Conservation (phyloP, 2,329 filamentous ascomycete genomes). For the Fusarium avenaceum region DNA sequence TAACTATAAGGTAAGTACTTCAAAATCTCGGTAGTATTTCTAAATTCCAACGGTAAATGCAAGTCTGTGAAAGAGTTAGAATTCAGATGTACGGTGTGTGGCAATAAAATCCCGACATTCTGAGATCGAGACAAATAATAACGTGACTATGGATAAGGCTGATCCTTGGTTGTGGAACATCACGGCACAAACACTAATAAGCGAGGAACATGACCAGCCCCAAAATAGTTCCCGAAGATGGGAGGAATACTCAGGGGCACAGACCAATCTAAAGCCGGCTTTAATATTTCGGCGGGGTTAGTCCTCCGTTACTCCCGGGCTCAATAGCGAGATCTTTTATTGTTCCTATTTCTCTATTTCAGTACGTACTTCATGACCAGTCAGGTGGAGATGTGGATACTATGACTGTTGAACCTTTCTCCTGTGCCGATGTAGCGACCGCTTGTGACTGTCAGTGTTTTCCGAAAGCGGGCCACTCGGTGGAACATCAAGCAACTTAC, state of each 20-base stretch:
- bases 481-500: constrained; percentile 10
- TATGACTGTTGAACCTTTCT: constrained; percentile 23
- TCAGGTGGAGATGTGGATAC: constrained; percentile 23
- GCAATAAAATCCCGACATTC: no score
- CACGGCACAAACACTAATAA: constrained; percentile 11
- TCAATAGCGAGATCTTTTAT: background rate
- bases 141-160: no score
- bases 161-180: background rate
- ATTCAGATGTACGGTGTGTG: no score
- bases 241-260: background rate
- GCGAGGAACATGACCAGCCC: background rate
- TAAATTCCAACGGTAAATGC: no score
- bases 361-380: constrained; percentile 5
- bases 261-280: constrained; percentile 10
- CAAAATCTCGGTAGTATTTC: no score
- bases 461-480: constrained; percentile 11
- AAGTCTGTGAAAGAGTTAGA: no score
- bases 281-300: background rate
- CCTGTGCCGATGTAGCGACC: background rate
- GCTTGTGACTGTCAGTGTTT: constrained; percentile 21
- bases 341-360: background rate
- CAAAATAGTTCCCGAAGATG: background rate
- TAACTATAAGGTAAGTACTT: no score
- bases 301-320: constrained; percentile 1
- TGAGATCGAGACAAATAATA: no score